These are phyloP conservation scores for Ambispora gerdemannii DNA, from an alignment of 192 early-diverging fungal genomes.

Conservation along the genomic window DNA sequence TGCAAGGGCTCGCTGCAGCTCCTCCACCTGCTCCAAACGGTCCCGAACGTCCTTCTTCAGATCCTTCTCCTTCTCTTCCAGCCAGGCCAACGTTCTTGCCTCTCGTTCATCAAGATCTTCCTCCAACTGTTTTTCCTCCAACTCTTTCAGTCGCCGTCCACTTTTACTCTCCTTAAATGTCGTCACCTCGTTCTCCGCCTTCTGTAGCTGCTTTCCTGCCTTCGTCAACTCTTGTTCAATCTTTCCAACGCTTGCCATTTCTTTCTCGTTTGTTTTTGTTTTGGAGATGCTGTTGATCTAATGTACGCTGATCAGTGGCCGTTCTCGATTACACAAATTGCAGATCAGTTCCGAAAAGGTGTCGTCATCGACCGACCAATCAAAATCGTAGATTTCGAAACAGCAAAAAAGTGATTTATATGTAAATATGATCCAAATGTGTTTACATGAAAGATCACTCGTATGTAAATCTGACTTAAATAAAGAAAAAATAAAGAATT, in stretches of 20 bases:
- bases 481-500: slow-evolving; percentile 23
- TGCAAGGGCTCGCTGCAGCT: not conserved
- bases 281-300: not conserved
- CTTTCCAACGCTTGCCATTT: not conserved
- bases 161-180: not conserved
- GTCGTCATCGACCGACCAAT: no score
- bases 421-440: no score
- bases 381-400: no score
- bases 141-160: not conserved
- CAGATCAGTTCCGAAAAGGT: no score
- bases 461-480: no score
- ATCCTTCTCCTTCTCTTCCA: not conserved
- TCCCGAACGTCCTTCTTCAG: not conserved
- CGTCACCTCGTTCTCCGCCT: not conserved
- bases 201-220: not conserved
- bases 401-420: no score
- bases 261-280: not conserved
- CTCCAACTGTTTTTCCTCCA: not conserved
- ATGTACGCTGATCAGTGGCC: not conserved
- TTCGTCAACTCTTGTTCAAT: not conserved
- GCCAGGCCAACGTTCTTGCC: not conserved
- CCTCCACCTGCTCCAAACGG: not conserved
- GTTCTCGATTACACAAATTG: no score
- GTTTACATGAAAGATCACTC: no score
- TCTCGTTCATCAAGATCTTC: not conserved